Conservation (phyloP, 768 basidiomycete genomes). For the Chalciporus piperatus region DNA sequence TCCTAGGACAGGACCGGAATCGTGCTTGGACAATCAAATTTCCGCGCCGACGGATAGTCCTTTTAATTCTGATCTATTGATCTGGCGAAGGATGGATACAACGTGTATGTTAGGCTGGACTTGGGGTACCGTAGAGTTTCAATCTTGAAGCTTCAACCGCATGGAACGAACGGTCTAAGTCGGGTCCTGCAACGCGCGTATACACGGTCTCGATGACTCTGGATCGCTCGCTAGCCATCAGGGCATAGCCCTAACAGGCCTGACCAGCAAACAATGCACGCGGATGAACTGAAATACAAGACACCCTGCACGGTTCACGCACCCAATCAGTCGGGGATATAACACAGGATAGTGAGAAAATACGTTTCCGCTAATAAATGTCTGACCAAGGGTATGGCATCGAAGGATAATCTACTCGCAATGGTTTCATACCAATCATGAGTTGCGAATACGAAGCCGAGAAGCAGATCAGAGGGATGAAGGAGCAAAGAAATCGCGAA, state of each 20-base stretch:
- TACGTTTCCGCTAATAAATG: no score
- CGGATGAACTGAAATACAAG: not conserved
- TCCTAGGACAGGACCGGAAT: not conserved
- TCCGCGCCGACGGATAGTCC: no score
- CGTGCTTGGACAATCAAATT: no score
- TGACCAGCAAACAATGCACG: not conserved
- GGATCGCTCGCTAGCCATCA: not conserved
- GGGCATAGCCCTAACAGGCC: not conserved
- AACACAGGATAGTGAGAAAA: no score
- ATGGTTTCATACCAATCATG: constrained; percentile 14
- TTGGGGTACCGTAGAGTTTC: not conserved
- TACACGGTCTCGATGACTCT: not conserved
- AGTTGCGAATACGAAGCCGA: constrained; percentile 17
- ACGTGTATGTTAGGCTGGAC: constrained; percentile 1
- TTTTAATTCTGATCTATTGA: not conserved
- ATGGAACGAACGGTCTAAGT: constrained; percentile 1
- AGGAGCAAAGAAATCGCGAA: constrained; percentile 12
- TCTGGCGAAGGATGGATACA: constrained; percentile 5
- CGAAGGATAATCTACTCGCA: constrained; percentile 7
- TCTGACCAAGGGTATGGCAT: not conserved
- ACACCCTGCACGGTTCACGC: no score
- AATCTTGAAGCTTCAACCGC: constrained; percentile 10
- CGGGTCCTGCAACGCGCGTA: not conserved
- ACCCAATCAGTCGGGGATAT: no score
- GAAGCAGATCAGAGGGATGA: constrained; percentile 26